Conservation (phyloP, 345 rosid species). For the Camelina laxa region DNA sequence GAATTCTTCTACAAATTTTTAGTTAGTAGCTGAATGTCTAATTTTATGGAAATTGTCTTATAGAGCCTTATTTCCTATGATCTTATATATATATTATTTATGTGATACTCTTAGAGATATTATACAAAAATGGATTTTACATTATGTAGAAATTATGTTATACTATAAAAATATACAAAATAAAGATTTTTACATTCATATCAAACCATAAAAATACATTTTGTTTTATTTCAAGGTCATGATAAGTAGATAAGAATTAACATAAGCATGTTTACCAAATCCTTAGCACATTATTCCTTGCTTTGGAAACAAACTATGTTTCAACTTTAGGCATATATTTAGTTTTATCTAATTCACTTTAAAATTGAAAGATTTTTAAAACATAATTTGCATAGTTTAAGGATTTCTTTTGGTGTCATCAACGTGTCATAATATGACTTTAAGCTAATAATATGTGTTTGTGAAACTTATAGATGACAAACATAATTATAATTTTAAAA, state of each 20-base stretch:
- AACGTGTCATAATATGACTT: neutral
- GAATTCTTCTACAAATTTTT: neutral
- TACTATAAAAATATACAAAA: neutral
- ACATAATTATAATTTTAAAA: neutral
- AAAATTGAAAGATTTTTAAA: neutral
- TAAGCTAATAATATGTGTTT: neutral
- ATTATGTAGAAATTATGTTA: neutral
- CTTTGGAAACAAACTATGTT: constrained; percentile 44
- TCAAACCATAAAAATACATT: neutral
- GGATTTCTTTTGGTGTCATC: neutral
- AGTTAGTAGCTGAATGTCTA: neutral
- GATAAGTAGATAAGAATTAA: neutral
- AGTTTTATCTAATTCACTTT: constrained; percentile 8
- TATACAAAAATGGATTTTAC: neutral
- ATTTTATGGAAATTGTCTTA: neutral
- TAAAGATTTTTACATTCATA: neutral
- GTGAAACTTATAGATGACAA: neutral
- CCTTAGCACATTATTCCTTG: constrained; percentile 47
- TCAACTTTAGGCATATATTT: constrained; percentile 24
- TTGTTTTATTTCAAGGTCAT: neutral
- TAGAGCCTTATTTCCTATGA: too few relatives aligned
- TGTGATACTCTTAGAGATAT: neutral
- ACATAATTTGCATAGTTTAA: neutral
- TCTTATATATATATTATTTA: neutral
- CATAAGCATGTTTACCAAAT: constrained; percentile 10